phyloP scores from a whole-genome alignment of 2,329 filamentous ascomycete genomes.

The Blumeriella jaapii region DNA sequence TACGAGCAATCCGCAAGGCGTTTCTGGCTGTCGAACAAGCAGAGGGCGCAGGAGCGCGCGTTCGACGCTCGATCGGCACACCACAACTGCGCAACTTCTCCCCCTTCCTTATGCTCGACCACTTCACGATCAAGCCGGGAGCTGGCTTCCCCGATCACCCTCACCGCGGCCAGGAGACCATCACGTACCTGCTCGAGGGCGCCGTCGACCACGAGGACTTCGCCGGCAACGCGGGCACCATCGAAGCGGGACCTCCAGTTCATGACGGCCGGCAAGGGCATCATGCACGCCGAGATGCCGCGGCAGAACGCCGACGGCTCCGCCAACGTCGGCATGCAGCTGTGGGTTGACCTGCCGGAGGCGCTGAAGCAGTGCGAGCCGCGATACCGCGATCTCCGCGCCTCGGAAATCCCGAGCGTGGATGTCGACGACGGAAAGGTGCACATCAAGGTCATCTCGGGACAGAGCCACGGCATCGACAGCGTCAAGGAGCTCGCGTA shows the following conservation, averaged over 20 bases:
- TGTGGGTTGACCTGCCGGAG: conserved; percentile 87
- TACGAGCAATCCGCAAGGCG: conserved; percentile 68
- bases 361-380: conserved; percentile 81
- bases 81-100: conserved; percentile 73
- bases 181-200: conserved; percentile 81
- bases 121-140: conserved; percentile 70
- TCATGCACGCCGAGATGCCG: conserved; percentile 95
- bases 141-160: conserved; percentile 86
- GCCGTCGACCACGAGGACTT: conserved; percentile 90
- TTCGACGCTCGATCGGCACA: conserved; percentile 80
- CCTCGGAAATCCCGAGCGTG: conserved; percentile 67
- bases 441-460: conserved; percentile 80
- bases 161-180: conserved; percentile 58
- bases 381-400: conserved; percentile 75
- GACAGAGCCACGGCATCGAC: conserved; percentile 72
- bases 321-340: conserved; percentile 76
- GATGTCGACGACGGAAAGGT: conserved; percentile 62
- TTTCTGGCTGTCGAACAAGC: conserved; percentile 78
- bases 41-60: conserved; percentile 78
- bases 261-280: conserved; percentile 88
- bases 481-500: conserved; percentile 85
- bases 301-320: conserved; percentile 63
- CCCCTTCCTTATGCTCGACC: conserved; percentile 93
- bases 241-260: conserved; percentile 84
- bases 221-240: conserved; percentile 71